Percentiles rank a stretch among this genome's conserved stretches.
These are phyloP conservation scores for Phoenix dactylifera DNA, from an alignment of 176 grass and related monocot genomes.

Conservation along the genomic window DNA sequence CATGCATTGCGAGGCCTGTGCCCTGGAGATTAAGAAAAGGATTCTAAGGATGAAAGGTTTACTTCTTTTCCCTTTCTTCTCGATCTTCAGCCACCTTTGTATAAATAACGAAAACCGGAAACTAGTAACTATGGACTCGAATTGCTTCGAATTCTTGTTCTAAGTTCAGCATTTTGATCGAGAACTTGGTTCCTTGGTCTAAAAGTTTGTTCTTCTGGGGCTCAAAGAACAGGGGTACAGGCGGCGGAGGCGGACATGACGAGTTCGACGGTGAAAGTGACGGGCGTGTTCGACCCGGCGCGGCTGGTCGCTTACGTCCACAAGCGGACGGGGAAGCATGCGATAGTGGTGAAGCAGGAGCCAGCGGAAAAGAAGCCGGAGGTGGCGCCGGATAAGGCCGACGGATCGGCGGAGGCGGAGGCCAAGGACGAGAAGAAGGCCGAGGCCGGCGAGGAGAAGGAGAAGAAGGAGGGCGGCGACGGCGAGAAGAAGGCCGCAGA, in stretches of 20 bases:
- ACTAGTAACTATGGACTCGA: no score
- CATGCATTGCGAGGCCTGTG: constrained; percentile 66
- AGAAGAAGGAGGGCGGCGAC: neutral
- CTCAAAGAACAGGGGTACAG: constrained; percentile 27
- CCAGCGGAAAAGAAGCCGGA: constrained; percentile 6
- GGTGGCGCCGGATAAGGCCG: constrained; percentile 11
- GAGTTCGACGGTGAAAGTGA: constrained; percentile 32
- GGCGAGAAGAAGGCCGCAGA: no score
- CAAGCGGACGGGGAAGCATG: constrained; percentile 30
- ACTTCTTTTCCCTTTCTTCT: neutral
- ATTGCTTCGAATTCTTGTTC: no score
- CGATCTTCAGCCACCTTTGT: no score
- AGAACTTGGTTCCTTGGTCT: neutral
- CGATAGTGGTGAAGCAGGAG: constrained; percentile 24
- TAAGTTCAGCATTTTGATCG: no score
- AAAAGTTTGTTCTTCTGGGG: neutral
- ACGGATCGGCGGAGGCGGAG: neutral
- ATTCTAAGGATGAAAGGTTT: constrained; percentile 59
- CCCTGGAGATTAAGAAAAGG: constrained; percentile 48
- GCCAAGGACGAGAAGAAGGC: neutral
- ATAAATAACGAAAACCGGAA: no score
- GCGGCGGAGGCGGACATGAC: constrained; percentile 29
- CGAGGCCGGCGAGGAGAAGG: neutral
- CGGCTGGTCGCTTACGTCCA: constrained; percentile 30
- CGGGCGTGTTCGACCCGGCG: constrained; percentile 31